Conservation (phyloP, 345 rosid species). For the Nephelium lappaceum region DNA sequence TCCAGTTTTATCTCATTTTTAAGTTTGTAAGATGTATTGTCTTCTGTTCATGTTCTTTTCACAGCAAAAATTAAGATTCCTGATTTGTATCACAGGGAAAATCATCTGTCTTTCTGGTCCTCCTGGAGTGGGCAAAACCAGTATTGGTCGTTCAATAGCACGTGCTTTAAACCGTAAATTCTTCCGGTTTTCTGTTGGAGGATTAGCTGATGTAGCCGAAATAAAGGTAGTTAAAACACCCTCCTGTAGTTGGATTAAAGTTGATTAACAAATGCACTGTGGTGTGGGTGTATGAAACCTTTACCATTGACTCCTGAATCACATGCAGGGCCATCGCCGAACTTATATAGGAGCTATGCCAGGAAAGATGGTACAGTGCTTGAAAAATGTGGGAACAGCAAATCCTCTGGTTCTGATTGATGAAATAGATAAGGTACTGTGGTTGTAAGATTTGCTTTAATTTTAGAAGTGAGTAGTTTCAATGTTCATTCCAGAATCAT, state of each 20-base stretch:
- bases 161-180: conserved; percentile 93
- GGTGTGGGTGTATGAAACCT: not conserved
- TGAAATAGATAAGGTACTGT: conserved; percentile 94
- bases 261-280: not conserved
- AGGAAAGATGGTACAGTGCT: conserved; percentile 99
- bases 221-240: conserved; percentile 66
- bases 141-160: conserved; percentile 98
- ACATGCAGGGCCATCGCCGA: conserved; percentile 92
- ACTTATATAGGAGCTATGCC: conserved; percentile 99
- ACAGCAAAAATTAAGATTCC: conserved; percentile 8
- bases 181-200: conserved; percentile 98
- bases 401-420: conserved; percentile 99
- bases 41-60: not conserved
- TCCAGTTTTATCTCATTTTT: not conserved
- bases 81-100: conserved; percentile 67
- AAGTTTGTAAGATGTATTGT: not conserved
- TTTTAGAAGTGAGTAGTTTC: conserved; percentile 10
- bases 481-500: conserved; percentile 3
- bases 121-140: conserved; percentile 99
- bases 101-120: conserved; percentile 98
- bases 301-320: conserved; percentile 28
- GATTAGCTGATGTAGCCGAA: conserved; percentile 97
- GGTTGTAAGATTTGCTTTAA: conserved; percentile 13
- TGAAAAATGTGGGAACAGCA: conserved; percentile 96
- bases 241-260: conserved; percentile 11